Evolutionary conservation across 2,329 filamentous ascomycete species (phyloP).

Genomic region (Phyllosticta citriasiana): DNA sequence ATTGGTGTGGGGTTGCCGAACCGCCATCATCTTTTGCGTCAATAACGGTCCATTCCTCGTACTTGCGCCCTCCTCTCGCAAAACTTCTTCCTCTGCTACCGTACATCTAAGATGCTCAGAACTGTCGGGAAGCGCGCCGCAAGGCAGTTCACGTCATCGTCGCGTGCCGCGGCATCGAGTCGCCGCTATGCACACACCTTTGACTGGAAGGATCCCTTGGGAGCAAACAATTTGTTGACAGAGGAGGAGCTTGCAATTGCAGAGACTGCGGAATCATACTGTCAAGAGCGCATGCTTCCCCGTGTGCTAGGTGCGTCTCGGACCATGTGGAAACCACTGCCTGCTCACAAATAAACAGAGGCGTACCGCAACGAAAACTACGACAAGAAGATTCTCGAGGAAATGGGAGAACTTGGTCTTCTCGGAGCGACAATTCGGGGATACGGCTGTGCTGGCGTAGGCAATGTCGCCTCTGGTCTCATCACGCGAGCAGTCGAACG

Average conservation of each 20-base stretch:
- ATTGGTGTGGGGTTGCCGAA: conserved; percentile 12
- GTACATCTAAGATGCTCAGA: conserved; percentile 32
- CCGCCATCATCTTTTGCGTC: conserved; percentile 1
- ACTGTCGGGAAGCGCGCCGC: conserved; percentile 28
- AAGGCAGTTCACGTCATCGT: conserved; percentile 28
- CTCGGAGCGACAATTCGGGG: conserved; percentile 78
- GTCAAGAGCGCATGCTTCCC: conserved; percentile 78
- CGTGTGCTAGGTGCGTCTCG: conserved; percentile 61
- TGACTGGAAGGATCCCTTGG: conserved; percentile 87
- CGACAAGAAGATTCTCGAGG: conserved; percentile 72
- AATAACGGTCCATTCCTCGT: background rate
- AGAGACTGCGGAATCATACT: conserved; percentile 87
- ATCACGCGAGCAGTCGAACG: conserved; percentile 86
- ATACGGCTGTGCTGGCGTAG: conserved; percentile 80
- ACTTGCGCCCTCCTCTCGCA: background rate
- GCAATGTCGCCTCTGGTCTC: conserved; percentile 76
- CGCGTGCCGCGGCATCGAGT: conserved; percentile 17
- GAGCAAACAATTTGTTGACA: conserved; percentile 63
- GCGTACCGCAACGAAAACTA: conserved; percentile 81
- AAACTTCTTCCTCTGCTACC: background rate
- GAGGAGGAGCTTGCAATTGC: conserved; percentile 85
- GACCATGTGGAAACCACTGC: background rate
- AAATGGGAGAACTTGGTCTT: conserved; percentile 89
- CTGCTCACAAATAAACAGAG: conserved; percentile 40
- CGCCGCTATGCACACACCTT: conserved; percentile 45